Conservation (phyloP, 2,329 filamentous ascomycete species). For the Aureobasidium sp. region DNA sequence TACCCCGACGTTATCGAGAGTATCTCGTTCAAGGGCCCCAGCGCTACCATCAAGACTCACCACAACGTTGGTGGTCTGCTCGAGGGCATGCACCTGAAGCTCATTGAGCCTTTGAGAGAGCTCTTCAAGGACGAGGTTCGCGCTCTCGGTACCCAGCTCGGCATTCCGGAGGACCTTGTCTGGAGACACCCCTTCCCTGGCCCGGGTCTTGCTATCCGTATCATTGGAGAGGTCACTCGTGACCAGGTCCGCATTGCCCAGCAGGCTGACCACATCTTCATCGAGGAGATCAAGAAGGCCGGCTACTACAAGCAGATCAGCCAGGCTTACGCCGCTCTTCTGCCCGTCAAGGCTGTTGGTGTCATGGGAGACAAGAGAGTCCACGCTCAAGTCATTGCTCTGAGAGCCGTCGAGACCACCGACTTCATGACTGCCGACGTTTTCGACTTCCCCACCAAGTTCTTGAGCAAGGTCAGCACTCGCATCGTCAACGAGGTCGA, state of each 20-base stretch:
- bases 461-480: slow-evolving; percentile 56
- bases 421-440: slow-evolving; percentile 71
- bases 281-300: slow-evolving; percentile 61
- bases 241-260: slow-evolving; percentile 71
- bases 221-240: slow-evolving; percentile 74
- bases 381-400: slow-evolving; percentile 52
- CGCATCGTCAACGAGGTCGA: slow-evolving; percentile 69
- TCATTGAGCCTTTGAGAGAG: slow-evolving; percentile 70
- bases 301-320: slow-evolving; percentile 64
- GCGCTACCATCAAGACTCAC: slow-evolving; percentile 64
- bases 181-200: slow-evolving; percentile 73
- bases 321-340: slow-evolving; percentile 61
- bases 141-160: slow-evolving; percentile 57
- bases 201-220: slow-evolving; percentile 65
- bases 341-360: slow-evolving; percentile 56
- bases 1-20: slow-evolving; percentile 67
- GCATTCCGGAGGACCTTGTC: slow-evolving; percentile 65
- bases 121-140: slow-evolving; percentile 81
- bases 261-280: slow-evolving; percentile 71
- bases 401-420: slow-evolving; percentile 53
- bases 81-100: slow-evolving; percentile 52
- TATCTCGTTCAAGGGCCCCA: slow-evolving; percentile 64
- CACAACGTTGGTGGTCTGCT: slow-evolving; percentile 65
- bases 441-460: slow-evolving; percentile 55
- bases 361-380: slow-evolving; percentile 64